Evolutionary conservation across 805 yeast genomes (phyloP).

Genomic region (Lipomyces chichibuensis): DNA sequence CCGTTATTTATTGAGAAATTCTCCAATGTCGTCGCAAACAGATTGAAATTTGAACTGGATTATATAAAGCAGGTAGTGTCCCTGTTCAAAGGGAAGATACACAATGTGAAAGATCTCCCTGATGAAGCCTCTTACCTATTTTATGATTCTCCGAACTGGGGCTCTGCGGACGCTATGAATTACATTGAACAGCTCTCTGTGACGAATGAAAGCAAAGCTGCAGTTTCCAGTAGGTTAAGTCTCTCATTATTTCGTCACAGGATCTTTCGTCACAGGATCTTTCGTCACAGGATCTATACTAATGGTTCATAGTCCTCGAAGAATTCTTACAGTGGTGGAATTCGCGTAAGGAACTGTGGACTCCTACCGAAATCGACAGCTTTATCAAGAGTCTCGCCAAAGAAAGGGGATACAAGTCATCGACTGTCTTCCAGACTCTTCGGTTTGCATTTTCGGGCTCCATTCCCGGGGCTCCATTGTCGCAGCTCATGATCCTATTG

Average conservation of each 20-base stretch:
- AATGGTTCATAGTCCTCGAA: constrained; percentile 1
- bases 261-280: too few relatives aligned
- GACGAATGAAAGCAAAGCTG: constrained; percentile 9
- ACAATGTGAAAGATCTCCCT: constrained; percentile 24
- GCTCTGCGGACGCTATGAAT: constrained; percentile 4
- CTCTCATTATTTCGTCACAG: background rate
- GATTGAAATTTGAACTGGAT: constrained; percentile 13
- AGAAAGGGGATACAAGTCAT: background rate
- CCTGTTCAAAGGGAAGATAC: constrained; percentile 23
- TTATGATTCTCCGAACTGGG: constrained; percentile 21
- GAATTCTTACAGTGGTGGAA: constrained; percentile 20
- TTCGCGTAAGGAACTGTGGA: background rate
- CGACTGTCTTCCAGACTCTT: constrained; percentile 25
- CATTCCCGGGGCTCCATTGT: constrained; percentile 33
- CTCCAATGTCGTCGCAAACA: background rate
- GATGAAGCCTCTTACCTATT: constrained; percentile 19
- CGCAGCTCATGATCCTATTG: constrained; percentile 22
- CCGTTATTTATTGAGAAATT: constrained; percentile 2
- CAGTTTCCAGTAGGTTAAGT: constrained; percentile 5
- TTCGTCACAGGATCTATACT: background rate
- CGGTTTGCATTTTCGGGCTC: constrained; percentile 32
- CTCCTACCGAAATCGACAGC: constrained; percentile 6
- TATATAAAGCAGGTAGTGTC: constrained; percentile 17
- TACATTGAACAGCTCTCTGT: constrained; percentile 14
- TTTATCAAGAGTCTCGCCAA: constrained; percentile 9